phyloP scores from a whole-genome alignment of 768 basidiomycete species.

The Epithele typhae region DNA sequence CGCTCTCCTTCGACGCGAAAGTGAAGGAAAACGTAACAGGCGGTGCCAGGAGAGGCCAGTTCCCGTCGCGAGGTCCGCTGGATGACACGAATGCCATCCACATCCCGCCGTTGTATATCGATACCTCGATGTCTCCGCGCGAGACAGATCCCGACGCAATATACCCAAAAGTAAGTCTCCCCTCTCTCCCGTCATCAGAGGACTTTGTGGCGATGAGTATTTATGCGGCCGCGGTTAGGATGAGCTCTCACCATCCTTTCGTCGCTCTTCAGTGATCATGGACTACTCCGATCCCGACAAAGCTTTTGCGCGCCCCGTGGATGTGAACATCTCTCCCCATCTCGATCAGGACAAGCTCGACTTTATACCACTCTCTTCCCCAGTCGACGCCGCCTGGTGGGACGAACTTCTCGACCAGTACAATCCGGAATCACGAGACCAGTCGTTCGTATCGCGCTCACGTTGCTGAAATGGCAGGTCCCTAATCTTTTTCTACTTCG shows the following conservation, averaged over 20 bases:
- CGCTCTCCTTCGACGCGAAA: slow-evolving; percentile 23
- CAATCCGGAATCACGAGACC: slow-evolving; percentile 31
- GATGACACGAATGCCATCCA: slow-evolving; percentile 19
- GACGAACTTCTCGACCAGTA: slow-evolving; percentile 42
- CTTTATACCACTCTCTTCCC: slow-evolving; percentile 21
- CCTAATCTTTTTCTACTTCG: slow-evolving; percentile 29
- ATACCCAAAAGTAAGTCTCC: slow-evolving; percentile 26
- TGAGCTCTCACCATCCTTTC: slow-evolving; percentile 20
- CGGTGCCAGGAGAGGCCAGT: slow-evolving; percentile 16
- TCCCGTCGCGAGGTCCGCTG: slow-evolving; percentile 14
- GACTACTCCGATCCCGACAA: slow-evolving; percentile 21
- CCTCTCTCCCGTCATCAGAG: slow-evolving; percentile 13
- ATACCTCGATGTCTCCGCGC: slow-evolving; percentile 20
- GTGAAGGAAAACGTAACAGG: slow-evolving; percentile 38
- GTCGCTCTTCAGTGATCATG: slow-evolving; percentile 19
- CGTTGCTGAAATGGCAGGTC: background rate
- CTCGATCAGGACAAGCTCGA: slow-evolving; percentile 7
- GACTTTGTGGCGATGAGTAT: slow-evolving; percentile 22
- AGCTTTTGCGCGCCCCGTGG: slow-evolving; percentile 22
- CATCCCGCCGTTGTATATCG: slow-evolving; percentile 20
- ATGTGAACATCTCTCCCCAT: slow-evolving; percentile 14
- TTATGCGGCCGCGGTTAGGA: slow-evolving; percentile 28
- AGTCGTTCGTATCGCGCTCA: slow-evolving; percentile 32
- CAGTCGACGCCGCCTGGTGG: slow-evolving; percentile 42
- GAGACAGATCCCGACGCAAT: slow-evolving; percentile 20